These are phyloP conservation scores for Sistotremastrum niveocremeum DNA, from an alignment of 768 basidiomycete species.

Conservation along the genomic window DNA sequence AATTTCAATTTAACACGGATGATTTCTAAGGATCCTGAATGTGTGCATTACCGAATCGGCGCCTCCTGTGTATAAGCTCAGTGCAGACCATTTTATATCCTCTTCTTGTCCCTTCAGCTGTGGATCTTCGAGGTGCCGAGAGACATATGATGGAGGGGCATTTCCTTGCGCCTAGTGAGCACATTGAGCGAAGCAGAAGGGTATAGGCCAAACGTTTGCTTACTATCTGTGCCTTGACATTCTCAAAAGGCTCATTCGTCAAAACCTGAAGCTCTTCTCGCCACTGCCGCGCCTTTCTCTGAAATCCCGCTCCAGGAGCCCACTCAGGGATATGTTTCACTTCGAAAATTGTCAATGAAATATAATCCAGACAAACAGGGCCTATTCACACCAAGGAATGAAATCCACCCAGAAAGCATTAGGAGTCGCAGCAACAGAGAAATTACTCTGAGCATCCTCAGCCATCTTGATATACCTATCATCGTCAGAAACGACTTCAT, in stretches of 20 bases:
- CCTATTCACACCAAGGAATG: no score
- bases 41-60: not conserved
- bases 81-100: not conserved
- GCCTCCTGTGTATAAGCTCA: not conserved
- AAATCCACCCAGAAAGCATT: no score
- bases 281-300: conserved; percentile 17
- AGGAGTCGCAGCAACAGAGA: not conserved
- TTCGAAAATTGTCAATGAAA: no score
- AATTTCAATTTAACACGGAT: no score
- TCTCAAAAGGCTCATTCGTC: conserved; percentile 9
- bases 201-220: no score
- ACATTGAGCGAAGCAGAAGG: not conserved
- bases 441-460: conserved; percentile 4
- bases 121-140: not conserved
- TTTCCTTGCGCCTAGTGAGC: not conserved
- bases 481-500: conserved; percentile 11
- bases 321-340: conserved; percentile 23
- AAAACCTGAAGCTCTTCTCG: not conserved
- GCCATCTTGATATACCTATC: conserved; percentile 23
- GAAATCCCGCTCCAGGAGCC: conserved; percentile 24
- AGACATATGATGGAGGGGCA: not conserved
- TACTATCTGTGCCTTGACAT: conserved; percentile 9
- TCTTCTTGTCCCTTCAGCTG: not conserved
- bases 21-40: no score
- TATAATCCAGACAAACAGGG: no score